A percentile compares a stretch with the other conserved stretches of the same genome.
Evolutionary conservation across 805 yeast species (phyloP).

Genomic region (Sugiyamaella smithiae): DNA sequence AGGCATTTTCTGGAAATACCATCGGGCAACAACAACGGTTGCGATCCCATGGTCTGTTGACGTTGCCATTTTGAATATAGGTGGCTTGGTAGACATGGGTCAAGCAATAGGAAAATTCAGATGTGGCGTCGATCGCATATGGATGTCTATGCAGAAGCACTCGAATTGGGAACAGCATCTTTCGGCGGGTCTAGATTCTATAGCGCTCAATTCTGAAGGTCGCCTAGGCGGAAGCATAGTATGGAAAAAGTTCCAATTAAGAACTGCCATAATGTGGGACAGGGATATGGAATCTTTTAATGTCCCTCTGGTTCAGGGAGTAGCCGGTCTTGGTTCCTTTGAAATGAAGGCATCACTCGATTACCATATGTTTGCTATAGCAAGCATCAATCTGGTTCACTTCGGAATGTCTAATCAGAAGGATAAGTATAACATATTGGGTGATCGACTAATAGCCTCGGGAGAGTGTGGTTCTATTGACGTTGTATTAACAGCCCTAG

Average conservation of each 20-base stretch:
- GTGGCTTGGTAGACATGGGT: conserved; percentile 71
- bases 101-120: conserved; percentile 71
- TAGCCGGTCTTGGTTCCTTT: conserved; percentile 54
- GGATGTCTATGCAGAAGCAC: conserved; percentile 68
- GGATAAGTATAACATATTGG: conserved; percentile 37
- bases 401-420: conserved; percentile 68
- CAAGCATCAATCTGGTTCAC: conserved; percentile 46
- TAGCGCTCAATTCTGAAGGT: conserved; percentile 62
- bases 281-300: conserved; percentile 36
- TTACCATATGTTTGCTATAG: conserved; percentile 77
- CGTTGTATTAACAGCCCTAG: conserved; percentile 73
- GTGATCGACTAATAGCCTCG: conserved; percentile 29
- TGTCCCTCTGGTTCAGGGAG: conserved; percentile 65
- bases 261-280: conserved; percentile 73
- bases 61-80: conserved; percentile 50
- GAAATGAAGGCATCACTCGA: conserved; percentile 71
- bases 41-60: conserved; percentile 76
- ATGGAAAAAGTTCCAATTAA: conserved; percentile 48
- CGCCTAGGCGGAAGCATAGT: conserved; percentile 72
- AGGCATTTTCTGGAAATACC: conserved; percentile 39
- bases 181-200: conserved; percentile 53
- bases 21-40: conserved; percentile 56
- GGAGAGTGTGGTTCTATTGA: conserved; percentile 60
- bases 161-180: conserved; percentile 70
- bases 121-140: conserved; percentile 53